Conservation (phyloP, 2,329 filamentous ascomycete genomes). For the Cladophialophora yegresii region DNA sequence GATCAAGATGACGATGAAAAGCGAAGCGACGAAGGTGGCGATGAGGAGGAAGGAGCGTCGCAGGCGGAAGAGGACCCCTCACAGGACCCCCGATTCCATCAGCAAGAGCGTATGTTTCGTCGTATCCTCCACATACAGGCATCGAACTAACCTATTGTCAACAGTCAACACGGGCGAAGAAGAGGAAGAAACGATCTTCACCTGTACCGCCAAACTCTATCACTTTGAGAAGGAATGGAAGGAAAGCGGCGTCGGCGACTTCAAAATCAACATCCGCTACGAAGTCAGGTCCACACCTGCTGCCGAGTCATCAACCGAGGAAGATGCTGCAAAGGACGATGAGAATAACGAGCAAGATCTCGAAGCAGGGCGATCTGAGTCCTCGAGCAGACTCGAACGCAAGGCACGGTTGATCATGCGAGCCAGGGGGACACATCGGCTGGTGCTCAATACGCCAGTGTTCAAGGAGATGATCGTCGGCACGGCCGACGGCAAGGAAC, state of each 20-base stretch:
- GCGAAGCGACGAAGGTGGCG: conserved; percentile 49
- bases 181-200: conserved; percentile 72
- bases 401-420: conserved; percentile 80
- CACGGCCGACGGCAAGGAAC: conserved; percentile 61
- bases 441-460: conserved; percentile 83
- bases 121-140: neutral
- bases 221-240: conserved; percentile 79
- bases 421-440: conserved; percentile 81
- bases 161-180: conserved; percentile 85
- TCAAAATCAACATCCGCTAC: conserved; percentile 49
- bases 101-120: conserved; percentile 66
- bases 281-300: conserved; percentile 58
- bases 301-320: conserved; percentile 48
- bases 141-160: conserved; percentile 38
- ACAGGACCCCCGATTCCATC: conserved; percentile 52
- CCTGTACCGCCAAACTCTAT: conserved; percentile 81
- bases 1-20: conserved; percentile 58
- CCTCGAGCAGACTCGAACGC: conserved; percentile 30
- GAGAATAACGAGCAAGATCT: conserved; percentile 31
- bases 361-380: conserved; percentile 36
- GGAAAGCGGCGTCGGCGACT: conserved; percentile 54
- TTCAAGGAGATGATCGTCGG: conserved; percentile 78
- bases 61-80: conserved; percentile 62
- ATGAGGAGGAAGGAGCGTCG: conserved; percentile 52
- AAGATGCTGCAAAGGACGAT: conserved; percentile 44